Base-by-base conservation (phyloP, 2,329 filamentous ascomycete species). In the Cercospora sesami region DNA sequence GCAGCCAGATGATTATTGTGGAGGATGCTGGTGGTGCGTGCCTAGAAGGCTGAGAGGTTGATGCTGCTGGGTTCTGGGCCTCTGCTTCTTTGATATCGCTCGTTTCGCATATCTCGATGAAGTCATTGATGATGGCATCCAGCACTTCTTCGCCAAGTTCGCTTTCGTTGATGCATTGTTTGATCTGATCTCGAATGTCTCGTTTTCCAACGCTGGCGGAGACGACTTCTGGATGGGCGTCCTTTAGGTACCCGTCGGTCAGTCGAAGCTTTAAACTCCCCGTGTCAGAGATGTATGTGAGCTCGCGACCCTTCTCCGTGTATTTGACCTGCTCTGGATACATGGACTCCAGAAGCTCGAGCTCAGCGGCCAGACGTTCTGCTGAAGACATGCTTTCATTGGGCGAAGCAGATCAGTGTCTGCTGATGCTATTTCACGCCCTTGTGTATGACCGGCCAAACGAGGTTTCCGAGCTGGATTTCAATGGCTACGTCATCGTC, bases 1-100 rank as follows among this genome's bases (percentile, higher is more conserved):
- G 82, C 0, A 83, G 78, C 79, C 80, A 83, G 60, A 83, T 77
- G 18, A 83, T 77, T 28, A 82, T 76, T 3, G 81, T 83, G 9
- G 4, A 59, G 31, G 30, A 59, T 36, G 12, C 12, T 21, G 31
- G 18, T 14, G 63, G 21, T 2, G 60, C 48, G 36, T 42, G 36
- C 36, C 6, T n/a, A 42, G 36, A 42, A 42, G 36, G 16, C 16
- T n/a, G 16, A 42, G 16, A 9, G 16, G 6, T n/a, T 4, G 36
- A 9, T n/a, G 33, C 3, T 8, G 4, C 21, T 18, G 14, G 21
- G 10, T 64, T 10, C 8, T 39, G 55, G 21, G 48, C 9, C n/a
- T 48, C 55, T 33, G 26, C 51, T 23, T 16, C 21, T 16, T 57
- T 33, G 9, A 16, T 2, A 1, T 12, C 28, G 45, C 36, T 60